Base-by-base conservation (phyloP, 495 filamentous ascomycete genomes). In the Aspergillus asperescens region DNA sequence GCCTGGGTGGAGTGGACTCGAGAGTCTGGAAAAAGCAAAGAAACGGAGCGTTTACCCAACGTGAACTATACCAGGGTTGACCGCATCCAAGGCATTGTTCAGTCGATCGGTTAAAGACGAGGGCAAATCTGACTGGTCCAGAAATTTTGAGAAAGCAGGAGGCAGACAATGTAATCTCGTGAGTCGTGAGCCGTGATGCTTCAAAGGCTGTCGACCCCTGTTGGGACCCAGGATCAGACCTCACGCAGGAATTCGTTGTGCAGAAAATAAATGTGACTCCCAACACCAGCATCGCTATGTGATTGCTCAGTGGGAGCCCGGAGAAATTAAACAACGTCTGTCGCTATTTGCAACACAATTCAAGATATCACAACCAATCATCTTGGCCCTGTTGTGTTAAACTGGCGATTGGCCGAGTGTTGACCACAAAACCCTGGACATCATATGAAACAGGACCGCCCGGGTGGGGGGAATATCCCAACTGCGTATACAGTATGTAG, bases 331-430 rank as follows among this genome's bases (percentile, higher is more conserved):
- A 19, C 37, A 43, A 28, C 47, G 29, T 47, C 22, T 24, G 38
- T 25, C 10, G 27, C 20, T 13, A 29, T 53, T 38, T 27, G 27
- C 15, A 34, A 20, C 18, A 22, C 8, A 24, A 48, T 6, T 19
- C 27, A 54, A 18, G 32, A 43, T 16, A 8, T 24, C n/a, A 15
- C 1, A 15, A 23, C 59, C 55, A 61, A 61, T 57, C 19, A 53
- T 12, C n/a, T n/a, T n/a, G n/a, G n/a, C n/a, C n/a, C n/a, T n/a
- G 28, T 19, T 49, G 46, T 27, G 44, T 24, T 34, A 18, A n/a
- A n/a, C n/a, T n/a, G 39, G 37, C 10, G 29, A 55, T 56, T 55
- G 55, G 52, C 51, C 52, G 51, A 52, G 56, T 58, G 54, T 46
- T 23, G 34, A 25, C 43, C n/a, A n/a, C 19, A 34, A 4, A 45